Base-by-base conservation (phyloP, 164 flowering plant genomes). In the Berberis thunbergii region DNA sequence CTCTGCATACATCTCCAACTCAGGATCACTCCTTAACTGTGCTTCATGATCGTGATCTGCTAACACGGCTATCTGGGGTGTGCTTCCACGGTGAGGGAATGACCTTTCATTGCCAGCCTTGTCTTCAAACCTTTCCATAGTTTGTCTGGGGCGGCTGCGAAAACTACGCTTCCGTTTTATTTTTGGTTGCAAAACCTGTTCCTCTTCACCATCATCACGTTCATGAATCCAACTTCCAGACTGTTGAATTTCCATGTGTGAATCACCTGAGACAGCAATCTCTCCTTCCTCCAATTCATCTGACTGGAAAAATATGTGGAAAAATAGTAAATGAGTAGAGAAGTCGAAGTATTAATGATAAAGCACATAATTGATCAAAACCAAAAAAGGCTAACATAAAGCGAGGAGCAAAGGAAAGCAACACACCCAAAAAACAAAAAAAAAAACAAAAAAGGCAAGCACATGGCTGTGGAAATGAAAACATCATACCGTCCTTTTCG, bases 221-320 rank as follows among this genome's bases (percentile, higher is more conserved):
- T 91, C 97, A 75, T 91, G 96, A 69, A 73, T 76, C 96, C 96
- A 88, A 77, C 99, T 95, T 70, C 89, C 97, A 66, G 99, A 95
- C 69, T 83, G 97, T 76, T 89, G 97, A 68, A 72, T 79, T 60
- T 89, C 96, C 82, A 86, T 66, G 62, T 76, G 89, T 62, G 97
- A 89, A 68, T 91, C 97, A 64, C 91, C 96, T 54, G 99, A 91
- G 4, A 77, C 75, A 53, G 89, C 96, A 75, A 95, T 91, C 70
- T 95, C 97, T n/a, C 97, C 99, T 76, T 95, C 99, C 73, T 95
- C 97, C 64, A 95, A 73, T 39, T 91, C 99, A 75, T 87, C 92
- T 6, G 82, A 63, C 99, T 95, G 88, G 41, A 7, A 73, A 26
- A 78, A 66, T 45, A 62, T 52, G 58, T 49, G 43, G 49, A 49